phyloP scores from a whole-genome alignment of 2,329 filamentous ascomycete genomes.

The Aspergillus quadricinctus region DNA sequence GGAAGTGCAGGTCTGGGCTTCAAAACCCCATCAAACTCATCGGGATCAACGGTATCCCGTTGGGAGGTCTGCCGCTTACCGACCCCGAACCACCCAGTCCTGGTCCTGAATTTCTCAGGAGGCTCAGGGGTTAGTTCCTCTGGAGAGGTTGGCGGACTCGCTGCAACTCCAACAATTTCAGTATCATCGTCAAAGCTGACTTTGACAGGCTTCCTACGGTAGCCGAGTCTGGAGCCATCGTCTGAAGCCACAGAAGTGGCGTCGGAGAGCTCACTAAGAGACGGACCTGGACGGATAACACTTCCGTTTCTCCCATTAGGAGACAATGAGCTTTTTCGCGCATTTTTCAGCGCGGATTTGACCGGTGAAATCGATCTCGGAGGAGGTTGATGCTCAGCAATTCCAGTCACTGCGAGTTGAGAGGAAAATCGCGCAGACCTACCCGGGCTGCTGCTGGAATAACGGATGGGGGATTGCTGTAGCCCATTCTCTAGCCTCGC shows the following conservation, averaged over 20 bases:
- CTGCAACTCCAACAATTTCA: conserved; percentile 44
- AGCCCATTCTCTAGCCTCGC: conserved; percentile 9
- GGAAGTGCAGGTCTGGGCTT: conserved; percentile 57
- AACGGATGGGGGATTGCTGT: conserved; percentile 23
- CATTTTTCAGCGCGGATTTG: conserved; percentile 59
- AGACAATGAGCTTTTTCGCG: conserved; percentile 42
- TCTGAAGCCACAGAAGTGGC: conserved; percentile 48
- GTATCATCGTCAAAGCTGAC: conserved; percentile 67
- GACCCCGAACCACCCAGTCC: conserved; percentile 34
- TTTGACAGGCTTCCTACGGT: conserved; percentile 51
- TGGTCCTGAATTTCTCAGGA: conserved; percentile 27
- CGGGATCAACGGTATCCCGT: conserved; percentile 31
- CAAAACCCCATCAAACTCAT: conserved; percentile 54
- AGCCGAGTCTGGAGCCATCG: conserved; percentile 36
- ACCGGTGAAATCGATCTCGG: conserved; percentile 57
- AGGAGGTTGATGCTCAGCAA: conserved; percentile 52
- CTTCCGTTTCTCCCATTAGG: conserved; percentile 26
- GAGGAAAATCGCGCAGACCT: conserved; percentile 56
- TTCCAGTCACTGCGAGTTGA: conserved; percentile 45
- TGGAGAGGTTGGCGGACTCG: conserved; percentile 39
- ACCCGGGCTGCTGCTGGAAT: conserved; percentile 48
- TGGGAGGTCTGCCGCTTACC: conserved; percentile 28
- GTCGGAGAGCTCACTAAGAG: conserved; percentile 54
- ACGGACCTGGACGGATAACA: conserved; percentile 23
- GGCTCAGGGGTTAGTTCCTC: conserved; percentile 37